phyloP scores from a whole-genome alignment of 2,329 filamentous ascomycete genomes.

The Stromatinia cepivora region DNA sequence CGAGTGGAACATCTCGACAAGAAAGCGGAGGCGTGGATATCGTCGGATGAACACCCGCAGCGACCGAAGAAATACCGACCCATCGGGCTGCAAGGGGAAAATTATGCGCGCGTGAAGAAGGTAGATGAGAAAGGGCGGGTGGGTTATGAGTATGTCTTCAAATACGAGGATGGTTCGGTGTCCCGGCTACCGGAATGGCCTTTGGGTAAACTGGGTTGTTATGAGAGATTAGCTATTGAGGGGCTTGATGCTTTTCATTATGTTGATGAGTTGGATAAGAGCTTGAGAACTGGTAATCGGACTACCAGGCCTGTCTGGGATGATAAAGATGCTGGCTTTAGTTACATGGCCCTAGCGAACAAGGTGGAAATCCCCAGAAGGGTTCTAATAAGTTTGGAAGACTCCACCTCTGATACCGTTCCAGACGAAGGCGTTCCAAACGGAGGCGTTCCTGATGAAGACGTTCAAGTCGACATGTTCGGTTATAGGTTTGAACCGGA shows the following conservation, averaged over 20 bases:
- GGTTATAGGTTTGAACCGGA: no score
- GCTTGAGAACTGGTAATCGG: not conserved
- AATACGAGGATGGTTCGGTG: not conserved
- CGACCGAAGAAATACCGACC: not conserved
- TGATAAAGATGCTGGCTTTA: no score
- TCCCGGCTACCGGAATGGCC: not conserved
- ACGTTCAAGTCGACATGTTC: no score
- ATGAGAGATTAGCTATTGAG: not conserved
- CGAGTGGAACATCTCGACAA: not conserved
- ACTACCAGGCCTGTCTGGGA: not conserved
- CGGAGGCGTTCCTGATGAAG: no score
- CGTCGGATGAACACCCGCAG: not conserved
- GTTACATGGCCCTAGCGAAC: no score
- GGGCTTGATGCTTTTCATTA: not conserved
- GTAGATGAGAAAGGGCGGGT: not conserved
- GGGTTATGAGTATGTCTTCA: not conserved
- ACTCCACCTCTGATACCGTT: no score
- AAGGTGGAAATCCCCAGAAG: no score
- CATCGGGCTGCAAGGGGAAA: not conserved
- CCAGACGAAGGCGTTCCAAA: no score
- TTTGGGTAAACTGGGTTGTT: not conserved
- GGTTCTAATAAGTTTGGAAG: no score
- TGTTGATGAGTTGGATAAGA: constrained; percentile 9
- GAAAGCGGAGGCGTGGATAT: not conserved
- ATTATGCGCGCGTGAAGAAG: not conserved